Conservation (phyloP, 441 rosid genomes). For the Pelargonium cotyledonis region DNA sequence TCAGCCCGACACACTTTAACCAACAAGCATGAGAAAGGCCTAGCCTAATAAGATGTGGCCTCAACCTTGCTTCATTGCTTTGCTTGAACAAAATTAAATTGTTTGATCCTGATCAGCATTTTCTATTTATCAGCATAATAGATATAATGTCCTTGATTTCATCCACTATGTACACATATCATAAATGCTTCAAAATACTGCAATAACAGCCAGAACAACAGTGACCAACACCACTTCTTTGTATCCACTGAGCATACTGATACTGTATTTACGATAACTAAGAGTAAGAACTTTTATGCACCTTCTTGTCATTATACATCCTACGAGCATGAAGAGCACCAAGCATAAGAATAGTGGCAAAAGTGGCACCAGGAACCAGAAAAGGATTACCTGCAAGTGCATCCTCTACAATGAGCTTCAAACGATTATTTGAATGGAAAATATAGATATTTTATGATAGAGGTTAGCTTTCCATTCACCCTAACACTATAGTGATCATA, state of each 20-base stretch:
- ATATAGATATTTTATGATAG: neutral
- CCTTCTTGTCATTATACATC: constrained; percentile 84
- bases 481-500: neutral
- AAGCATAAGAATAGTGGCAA: constrained; percentile 87
- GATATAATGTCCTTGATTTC: neutral
- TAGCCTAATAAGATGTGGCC: neutral
- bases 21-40: neutral
- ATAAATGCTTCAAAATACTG: neutral
- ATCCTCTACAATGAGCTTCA: constrained; percentile 16
- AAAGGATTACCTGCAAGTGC: constrained; percentile 50
- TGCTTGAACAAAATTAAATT: neutral
- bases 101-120: neutral
- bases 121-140: neutral
- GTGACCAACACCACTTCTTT: neutral
- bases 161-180: neutral
- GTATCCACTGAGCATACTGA: neutral
- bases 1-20: neutral
- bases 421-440: neutral
- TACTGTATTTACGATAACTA: neutral
- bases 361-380: constrained; percentile 82
- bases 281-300: constrained; percentile 13
- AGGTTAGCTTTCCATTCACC: neutral
- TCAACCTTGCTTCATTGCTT: neutral
- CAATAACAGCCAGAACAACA: constrained; percentile 5
- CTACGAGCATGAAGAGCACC: constrained; percentile 93